A percentile compares a stretch with the other conserved stretches of the same genome.
Conservation (phyloP, 192 early-diverging fungal species). For the Umbelopsis isabellina region DNA sequence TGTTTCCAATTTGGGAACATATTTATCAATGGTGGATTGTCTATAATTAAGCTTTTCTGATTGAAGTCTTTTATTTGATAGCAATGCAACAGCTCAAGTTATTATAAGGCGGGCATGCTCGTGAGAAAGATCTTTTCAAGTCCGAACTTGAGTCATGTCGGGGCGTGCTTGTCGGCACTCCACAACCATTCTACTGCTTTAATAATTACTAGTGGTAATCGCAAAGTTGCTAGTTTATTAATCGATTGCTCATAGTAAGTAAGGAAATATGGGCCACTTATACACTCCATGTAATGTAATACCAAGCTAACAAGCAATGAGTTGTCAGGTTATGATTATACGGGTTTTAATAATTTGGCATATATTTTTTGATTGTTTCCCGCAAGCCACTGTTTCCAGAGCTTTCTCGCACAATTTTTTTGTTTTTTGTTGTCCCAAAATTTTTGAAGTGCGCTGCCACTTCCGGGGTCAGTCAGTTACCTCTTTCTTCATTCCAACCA, state of each 20-base stretch:
- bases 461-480: constrained; percentile 1
- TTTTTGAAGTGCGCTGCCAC: constrained; percentile 22
- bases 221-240: too few relatives aligned
- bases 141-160: constrained; percentile 19
- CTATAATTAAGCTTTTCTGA: too few relatives aligned
- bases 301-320: too few relatives aligned
- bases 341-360: too few relatives aligned
- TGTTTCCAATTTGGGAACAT: too few relatives aligned
- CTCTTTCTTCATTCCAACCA: background rate
- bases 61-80: background rate
- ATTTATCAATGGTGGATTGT: too few relatives aligned
- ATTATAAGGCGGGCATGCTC: background rate
- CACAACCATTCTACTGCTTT: background rate
- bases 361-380: background rate
- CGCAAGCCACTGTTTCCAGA: constrained; percentile 20
- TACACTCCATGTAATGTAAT: too few relatives aligned
- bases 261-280: too few relatives aligned
- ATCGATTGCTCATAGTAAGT: too few relatives aligned
- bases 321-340: too few relatives aligned
- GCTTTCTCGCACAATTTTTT: constrained; percentile 19
- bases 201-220: background rate
- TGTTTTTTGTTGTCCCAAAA: constrained; percentile 1
- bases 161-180: background rate
- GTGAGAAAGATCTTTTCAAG: constrained; percentile 8
- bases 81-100: background rate